These are phyloP conservation scores for Draba incana DNA, from an alignment of 345 rosid genomes.

Conservation along the genomic window DNA sequence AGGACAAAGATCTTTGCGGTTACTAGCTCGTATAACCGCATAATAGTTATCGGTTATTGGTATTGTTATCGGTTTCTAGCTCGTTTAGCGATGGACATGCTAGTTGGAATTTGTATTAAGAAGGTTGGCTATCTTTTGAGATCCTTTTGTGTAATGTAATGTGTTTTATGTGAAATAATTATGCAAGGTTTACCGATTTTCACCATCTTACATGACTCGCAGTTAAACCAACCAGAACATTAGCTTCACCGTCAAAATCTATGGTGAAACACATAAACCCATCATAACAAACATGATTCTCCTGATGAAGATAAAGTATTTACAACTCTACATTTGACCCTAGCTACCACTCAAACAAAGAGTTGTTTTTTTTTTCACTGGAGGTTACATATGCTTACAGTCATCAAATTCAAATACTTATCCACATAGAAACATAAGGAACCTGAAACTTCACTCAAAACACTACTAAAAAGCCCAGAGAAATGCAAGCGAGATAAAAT, in stretches of 20 bases:
- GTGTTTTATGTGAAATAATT: background rate
- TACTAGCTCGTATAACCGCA: too few species aligned
- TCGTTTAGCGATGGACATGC: background rate
- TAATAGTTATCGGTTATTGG: too few species aligned
- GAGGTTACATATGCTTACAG: slow-evolving; percentile 12
- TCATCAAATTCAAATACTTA: slow-evolving; percentile 24
- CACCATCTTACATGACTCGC: background rate
- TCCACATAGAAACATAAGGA: slow-evolving; percentile 29
- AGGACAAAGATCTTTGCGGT: background rate
- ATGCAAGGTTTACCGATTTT: background rate
- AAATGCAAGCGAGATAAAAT: slow-evolving; percentile 23
- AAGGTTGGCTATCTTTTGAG: background rate
- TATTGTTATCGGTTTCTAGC: background rate
- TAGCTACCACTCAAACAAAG: slow-evolving; percentile 33
- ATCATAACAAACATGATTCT: slow-evolving; percentile 25
- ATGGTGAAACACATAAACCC: background rate
- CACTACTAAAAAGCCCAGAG: slow-evolving; percentile 20
- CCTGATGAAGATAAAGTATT: slow-evolving; percentile 25
- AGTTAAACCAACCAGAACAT: background rate
- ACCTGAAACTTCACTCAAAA: slow-evolving; percentile 33
- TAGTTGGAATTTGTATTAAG: background rate
- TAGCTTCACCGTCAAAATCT: background rate
- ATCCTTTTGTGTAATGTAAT: slow-evolving; percentile 7
- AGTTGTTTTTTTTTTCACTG: slow-evolving; percentile 2
- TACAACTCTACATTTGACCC: slow-evolving; percentile 32